phyloP scores from a whole-genome alignment of 495 filamentous ascomycete genomes.

The Cercophora samala region DNA sequence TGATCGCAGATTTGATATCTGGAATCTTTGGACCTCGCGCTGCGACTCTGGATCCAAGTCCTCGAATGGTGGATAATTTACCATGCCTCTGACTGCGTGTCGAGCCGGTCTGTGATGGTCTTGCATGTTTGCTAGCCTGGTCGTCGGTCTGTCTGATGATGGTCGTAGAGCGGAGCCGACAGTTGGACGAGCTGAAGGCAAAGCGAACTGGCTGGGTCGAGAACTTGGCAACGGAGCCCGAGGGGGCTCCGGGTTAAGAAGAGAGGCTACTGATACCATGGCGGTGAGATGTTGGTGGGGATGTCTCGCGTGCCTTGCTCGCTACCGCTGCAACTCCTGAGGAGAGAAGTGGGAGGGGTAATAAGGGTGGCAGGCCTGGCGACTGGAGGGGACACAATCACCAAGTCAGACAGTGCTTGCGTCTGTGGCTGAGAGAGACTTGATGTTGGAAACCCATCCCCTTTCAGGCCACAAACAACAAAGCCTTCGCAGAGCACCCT shows the following conservation, averaged over 20 bases:
- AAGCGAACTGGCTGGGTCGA: slow-evolving; percentile 26
- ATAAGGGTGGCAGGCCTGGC: slow-evolving; percentile 24
- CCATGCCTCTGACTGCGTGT: slow-evolving; percentile 54
- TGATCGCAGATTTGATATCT: slow-evolving; percentile 62
- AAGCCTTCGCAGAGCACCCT: slow-evolving; percentile 23
- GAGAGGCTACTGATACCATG: slow-evolving; percentile 56
- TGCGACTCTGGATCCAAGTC: slow-evolving; percentile 53
- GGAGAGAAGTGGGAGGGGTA: slow-evolving; percentile 26
- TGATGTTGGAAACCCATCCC: slow-evolving; percentile 20
- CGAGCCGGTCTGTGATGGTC: slow-evolving; percentile 39
- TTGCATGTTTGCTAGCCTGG: slow-evolving; percentile 13
- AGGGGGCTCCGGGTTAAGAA: slow-evolving; percentile 59
- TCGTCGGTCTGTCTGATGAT: slow-evolving; percentile 29
- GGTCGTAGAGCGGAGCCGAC: slow-evolving; percentile 29
- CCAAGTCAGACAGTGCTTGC: slow-evolving; percentile 38
- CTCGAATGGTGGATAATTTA: slow-evolving; percentile 65
- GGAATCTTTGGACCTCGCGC: slow-evolving; percentile 56
- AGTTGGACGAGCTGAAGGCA: slow-evolving; percentile 18
- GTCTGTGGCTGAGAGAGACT: slow-evolving; percentile 20
- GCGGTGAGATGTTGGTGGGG: slow-evolving; percentile 25
- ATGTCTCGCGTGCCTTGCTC: slow-evolving; percentile 24
- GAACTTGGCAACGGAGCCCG: slow-evolving; percentile 27
- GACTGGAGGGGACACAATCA: slow-evolving; percentile 26
- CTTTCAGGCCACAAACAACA: slow-evolving; percentile 33
- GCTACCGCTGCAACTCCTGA: slow-evolving; percentile 18